Conservation (phyloP, 192 early-diverging fungal genomes). For the Gryganskiella cystojenkinii region DNA sequence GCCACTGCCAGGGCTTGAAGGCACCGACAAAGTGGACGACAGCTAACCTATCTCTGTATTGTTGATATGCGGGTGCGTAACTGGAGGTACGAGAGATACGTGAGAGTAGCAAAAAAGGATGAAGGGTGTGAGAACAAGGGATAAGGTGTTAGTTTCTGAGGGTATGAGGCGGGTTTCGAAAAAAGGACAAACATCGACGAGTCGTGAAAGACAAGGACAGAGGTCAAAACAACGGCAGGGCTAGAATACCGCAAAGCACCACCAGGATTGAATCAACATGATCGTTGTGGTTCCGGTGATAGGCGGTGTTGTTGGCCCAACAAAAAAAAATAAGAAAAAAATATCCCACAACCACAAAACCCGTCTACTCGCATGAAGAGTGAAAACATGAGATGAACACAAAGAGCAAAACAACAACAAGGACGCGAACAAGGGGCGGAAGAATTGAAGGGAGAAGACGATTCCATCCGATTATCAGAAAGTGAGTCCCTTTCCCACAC, state of each 20-base stretch:
- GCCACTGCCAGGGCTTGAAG: slow-evolving; percentile 90
- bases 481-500: too few relatives aligned
- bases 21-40: slow-evolving; percentile 93
- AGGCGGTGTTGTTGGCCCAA: slow-evolving; percentile 16
- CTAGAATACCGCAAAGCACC: background rate
- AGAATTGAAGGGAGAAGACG: too few relatives aligned
- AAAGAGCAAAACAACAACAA: slow-evolving; percentile 37
- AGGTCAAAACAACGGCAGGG: background rate
- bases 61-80: slow-evolving; percentile 82
- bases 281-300: slow-evolving; percentile 5
- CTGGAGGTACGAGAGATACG: slow-evolving; percentile 44
- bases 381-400: slow-evolving; percentile 36
- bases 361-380: slow-evolving; percentile 13
- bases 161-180: background rate
- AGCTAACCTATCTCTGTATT: slow-evolving; percentile 76
- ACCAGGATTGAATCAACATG: background rate
- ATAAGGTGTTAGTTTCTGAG: slow-evolving; percentile 1
- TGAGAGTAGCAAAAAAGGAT: too few relatives aligned
- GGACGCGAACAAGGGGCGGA: too few relatives aligned
- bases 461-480: too few relatives aligned
- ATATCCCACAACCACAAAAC: slow-evolving; percentile 1
- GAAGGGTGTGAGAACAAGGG: slow-evolving; percentile 18
- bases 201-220: background rate
- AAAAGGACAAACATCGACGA: too few relatives aligned
- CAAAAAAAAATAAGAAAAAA: slow-evolving; percentile 12